Base-by-base conservation (phyloP, 2,329 filamentous ascomycete genomes). In the Neopestalotiopsis clavispora region DNA sequence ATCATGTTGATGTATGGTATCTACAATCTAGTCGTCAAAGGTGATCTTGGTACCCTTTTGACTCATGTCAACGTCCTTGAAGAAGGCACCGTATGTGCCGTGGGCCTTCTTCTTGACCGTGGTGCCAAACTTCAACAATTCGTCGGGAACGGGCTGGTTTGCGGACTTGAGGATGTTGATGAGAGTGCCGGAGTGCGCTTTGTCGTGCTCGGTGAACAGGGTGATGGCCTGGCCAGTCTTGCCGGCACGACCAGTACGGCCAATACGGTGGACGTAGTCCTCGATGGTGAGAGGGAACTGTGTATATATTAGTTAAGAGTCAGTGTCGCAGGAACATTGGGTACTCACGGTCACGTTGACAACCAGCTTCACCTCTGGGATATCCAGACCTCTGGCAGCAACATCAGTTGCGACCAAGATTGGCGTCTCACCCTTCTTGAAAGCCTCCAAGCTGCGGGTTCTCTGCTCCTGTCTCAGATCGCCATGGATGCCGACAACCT, bases 101-200 rank as follows among this genome's bases (percentile, higher is more conserved):
- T 99, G 96, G 63, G 91, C 89, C 94, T 98, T 98, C 90, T 97
- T 98, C 90, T 98, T 99, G 66, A 99, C 96, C 0, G 95, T 98
- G 28, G 94, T 97, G 76, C 96, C 96, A 75, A 98, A 99, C 83
- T 97, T 98, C 80, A 98, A 86, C 49, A 99, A 84, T 32, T 94
- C 92, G 58, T 97, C 94, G 2, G 96, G 96, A 0, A 99, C 94
- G 13, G 90, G 87, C 81, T 99, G 96, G 73, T 94, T 94, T 30
- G 96, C 95, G n/a, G 91, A 93, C 82, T 93, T 97, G 71, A 99
- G 89, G 68, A 99, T 94, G 79, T 98, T 98, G 84, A 98, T 92
- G 75, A 99, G 84, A 10, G 92, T 95, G 34, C 95, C 95, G 73
- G 94, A 96, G 74, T 96, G 92, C 30, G 89, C 87, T 84, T 99